Evolutionary conservation across 352 stramenopile genomes (phyloP), one percentile per base, ranked within the genome.

Genomic region (Pythium myriotylum): DNA sequence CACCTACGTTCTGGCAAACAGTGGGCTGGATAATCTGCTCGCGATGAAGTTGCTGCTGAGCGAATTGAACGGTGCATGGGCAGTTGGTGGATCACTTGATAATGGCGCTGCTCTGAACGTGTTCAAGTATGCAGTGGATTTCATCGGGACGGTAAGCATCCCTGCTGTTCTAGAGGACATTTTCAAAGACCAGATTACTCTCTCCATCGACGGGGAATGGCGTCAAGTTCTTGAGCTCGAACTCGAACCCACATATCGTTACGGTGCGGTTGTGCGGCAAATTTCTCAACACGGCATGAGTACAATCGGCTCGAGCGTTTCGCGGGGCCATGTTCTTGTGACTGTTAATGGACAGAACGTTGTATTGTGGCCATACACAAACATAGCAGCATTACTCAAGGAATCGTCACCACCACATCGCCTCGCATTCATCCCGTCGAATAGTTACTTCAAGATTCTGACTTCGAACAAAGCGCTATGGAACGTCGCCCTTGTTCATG

Each of bases 181-280:
- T 33, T 94, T 96, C 75, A 92, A 90, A 59, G 87, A 96, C 52
- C 87, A 94, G 59, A 89, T 94, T 55, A 92, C 84, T n/a, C 72
- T 96, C 4, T 90, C 87, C 14, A 93, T 96, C 59, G 87, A 96
- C 45, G 84, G 84, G 3, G 86, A 94, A 40, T 96, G 87, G 87
- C 74, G 77, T 2, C 77, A 79, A 41, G 79, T 92, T 2, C 67
- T 96, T 23, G 87, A 91, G 26, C 86, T 96, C 39, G 87, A 94
- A 51, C 70, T 84, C 23, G 87, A 96, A 53, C 81, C 77, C 20
- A 94, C 86, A 5, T 96, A 96, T 61, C 81, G 84, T 2, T 94
- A 93, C 52, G 87, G 87, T 41, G 87, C 87, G 0, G 70, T 94
- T 22, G 76, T 94, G 20, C 78, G 91, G 14, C 77, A 89, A 54